Base-by-base conservation (phyloP, 2,329 filamentous ascomycete genomes). In the Fusarium keratoplasticum region DNA sequence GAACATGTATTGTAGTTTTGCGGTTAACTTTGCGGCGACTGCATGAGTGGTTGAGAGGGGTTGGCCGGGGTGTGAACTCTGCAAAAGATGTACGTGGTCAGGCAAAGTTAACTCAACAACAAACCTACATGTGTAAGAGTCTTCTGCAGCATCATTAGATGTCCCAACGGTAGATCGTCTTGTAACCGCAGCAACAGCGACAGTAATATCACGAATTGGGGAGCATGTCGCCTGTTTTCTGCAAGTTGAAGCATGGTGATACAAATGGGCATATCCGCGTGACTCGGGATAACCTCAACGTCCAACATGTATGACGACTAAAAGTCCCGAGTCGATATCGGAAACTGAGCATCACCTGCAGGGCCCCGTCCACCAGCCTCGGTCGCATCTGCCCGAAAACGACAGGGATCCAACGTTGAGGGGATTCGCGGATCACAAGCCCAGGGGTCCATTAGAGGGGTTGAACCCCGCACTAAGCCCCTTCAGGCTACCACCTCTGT, bases 391-490 rank as follows among this genome's bases (percentile, higher is more conserved):
- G 22, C 44, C 9, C 25, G 18, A 54, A 20, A 20, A 31, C 7
- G 27, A 54, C 52, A 35, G 20, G 52, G 31, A 57, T 57, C 13
- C 8, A 31, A 33, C 70, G 73, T 65, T 75, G 73, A 76, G 73
- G 73, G 71, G 73, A 40, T 61, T 58, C 61, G 38, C 25, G 58
- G 14, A 42, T 42, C 20, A 42, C n/a, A 29, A 62, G 29, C 57
- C 60, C 59, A 70, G 73, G 76, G 77, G 76, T 71, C 74, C 40
- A 68, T 66, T 36, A 44, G 66, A 72, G 69, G 68, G 69, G 67
- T 63, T 66, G 58, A 69, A 78, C 77, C 77, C 77, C 77, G 76
- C 77, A 78, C 77, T 78, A 79, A 69, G 58, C 77, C 50, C 10
- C n/a, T 61, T 76, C 42, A 55, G 76, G 77, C 68, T 62, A 61